Base-by-base conservation (phyloP, 1,284 basidiomycete genomes). In the Polyporus tsugae region DNA sequence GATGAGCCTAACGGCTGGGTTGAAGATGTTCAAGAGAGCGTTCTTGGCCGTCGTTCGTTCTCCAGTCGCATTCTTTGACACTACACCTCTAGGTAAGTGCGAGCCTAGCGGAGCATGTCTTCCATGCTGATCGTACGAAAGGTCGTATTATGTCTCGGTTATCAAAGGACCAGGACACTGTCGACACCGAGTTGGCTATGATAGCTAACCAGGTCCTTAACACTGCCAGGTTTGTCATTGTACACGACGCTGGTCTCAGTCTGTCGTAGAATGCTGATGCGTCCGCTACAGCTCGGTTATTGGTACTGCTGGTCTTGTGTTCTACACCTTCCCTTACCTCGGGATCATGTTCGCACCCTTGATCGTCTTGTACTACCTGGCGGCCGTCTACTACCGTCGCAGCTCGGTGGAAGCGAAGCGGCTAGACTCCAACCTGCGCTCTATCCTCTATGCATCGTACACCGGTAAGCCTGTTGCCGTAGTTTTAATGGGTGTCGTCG, bases 1-100 rank as follows among this genome's bases (percentile, higher is more conserved):
- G 70, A 82, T 86, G 70, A 84, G 83, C 62, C 80, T 91, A 36
- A 81, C 83, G 6, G 91, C 90, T 0, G 89, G 89, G 72, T 77
- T 89, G 70, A 83, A 78, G 25, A 81, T 95, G 53, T 94, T 93
- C 80, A 85, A 82, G 73, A 79, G 80, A 58, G 87, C 89, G 13
- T 81, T 91, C 60, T 79, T 74, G 38, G 83, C 83, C 25, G 87
- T 95, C 10, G 79, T 93, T 29, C 80, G 83, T 11, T 92, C 93
- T 0, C 92, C 93, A 0, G 82, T 91, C 58, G 85, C 89, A 4
- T 95, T 94, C 81, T 95, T 95, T 76, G 95, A 96, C 73, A 92
- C 90, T 0, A 95, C 93, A 0, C 94, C 95, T 0, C 86, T 92
- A 67, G 94, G 94, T 79, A 79, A 60, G 64, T n/a, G 11, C 17